Evolutionary conservation across 1,284 basidiomycete species (phyloP).

Genomic region (Peniophora sp.): DNA sequence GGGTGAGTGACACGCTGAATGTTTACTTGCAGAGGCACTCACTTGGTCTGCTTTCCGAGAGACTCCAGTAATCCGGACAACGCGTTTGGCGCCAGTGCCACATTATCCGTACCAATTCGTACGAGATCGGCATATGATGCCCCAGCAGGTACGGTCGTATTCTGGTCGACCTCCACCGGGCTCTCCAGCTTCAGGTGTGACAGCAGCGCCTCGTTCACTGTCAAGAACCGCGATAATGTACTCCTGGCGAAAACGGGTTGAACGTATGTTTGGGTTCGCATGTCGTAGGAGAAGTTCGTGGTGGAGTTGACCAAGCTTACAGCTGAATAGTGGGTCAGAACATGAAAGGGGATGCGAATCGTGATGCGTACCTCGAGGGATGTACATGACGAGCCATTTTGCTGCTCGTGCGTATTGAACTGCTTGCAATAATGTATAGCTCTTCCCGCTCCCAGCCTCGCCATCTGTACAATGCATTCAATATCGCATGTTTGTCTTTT

Average conservation of each 20-base stretch:
- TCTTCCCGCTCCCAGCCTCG: constrained; percentile 78
- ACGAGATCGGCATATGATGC: constrained; percentile 53
- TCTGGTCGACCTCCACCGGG: constrained; percentile 38
- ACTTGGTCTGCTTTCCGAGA: constrained; percentile 65
- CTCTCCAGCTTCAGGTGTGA: constrained; percentile 29
- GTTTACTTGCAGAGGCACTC: constrained; percentile 14
- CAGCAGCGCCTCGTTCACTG: constrained; percentile 43
- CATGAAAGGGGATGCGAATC: background rate
- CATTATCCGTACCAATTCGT: constrained; percentile 48
- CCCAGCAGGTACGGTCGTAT: constrained; percentile 37
- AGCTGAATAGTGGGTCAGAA: constrained; percentile 26
- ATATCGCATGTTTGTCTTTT: no score
- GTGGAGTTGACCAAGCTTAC: constrained; percentile 76
- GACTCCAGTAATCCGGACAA: constrained; percentile 60
- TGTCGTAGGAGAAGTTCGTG: constrained; percentile 68
- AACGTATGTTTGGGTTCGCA: constrained; percentile 69
- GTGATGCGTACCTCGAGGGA: constrained; percentile 60
- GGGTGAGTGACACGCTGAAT: constrained; percentile 1
- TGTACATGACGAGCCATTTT: constrained; percentile 83
- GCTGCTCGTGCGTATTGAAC: constrained; percentile 65
- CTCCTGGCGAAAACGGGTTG: constrained; percentile 65
- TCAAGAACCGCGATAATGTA: constrained; percentile 49
- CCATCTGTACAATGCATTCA: constrained; percentile 47
- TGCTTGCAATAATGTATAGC: constrained; percentile 73
- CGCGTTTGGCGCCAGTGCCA: constrained; percentile 50